phyloP scores from a whole-genome alignment of 2,329 filamentous ascomycete species.

The Rhinocladiella similis region DNA sequence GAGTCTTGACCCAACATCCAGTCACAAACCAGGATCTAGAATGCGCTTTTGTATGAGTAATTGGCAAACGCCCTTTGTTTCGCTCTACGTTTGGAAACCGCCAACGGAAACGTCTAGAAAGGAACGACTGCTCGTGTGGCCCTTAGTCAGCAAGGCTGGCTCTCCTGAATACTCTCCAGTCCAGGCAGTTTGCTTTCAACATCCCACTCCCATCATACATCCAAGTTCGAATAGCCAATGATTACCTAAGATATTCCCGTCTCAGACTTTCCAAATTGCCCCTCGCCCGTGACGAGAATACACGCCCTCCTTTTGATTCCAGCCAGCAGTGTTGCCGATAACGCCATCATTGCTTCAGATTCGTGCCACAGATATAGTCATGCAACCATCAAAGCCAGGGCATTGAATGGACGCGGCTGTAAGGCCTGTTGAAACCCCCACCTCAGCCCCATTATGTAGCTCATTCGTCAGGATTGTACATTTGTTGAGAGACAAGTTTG shows the following conservation, averaged over 20 bases:
- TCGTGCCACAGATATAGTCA: too few relatives aligned
- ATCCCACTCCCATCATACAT: conserved; percentile 1
- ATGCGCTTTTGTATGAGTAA: not conserved
- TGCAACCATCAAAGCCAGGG: not conserved
- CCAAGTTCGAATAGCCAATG: not conserved
- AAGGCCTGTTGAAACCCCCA: not conserved
- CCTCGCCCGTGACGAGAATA: not conserved
- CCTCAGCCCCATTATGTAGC: not conserved
- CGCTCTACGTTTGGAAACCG: not conserved
- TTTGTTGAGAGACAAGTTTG: conserved; percentile 85
- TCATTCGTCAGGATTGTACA: conserved; percentile 80
- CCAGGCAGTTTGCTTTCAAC: not conserved
- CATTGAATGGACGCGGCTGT: not conserved
- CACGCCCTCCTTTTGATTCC: conserved; percentile 18
- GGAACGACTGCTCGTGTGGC: not conserved
- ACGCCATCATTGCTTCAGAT: too few relatives aligned
- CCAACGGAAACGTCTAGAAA: not conserved
- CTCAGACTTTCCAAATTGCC: not conserved
- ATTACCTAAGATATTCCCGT: too few relatives aligned
- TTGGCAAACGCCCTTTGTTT: not conserved
- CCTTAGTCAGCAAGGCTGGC: conserved; percentile 25
- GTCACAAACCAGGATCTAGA: not conserved
- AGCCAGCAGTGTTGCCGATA: not conserved
- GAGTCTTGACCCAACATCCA: not conserved
- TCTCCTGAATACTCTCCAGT: conserved; percentile 13